phyloP scores from a whole-genome alignment of 1,284 basidiomycete genomes.

The Paramarasmius palmivorus region DNA sequence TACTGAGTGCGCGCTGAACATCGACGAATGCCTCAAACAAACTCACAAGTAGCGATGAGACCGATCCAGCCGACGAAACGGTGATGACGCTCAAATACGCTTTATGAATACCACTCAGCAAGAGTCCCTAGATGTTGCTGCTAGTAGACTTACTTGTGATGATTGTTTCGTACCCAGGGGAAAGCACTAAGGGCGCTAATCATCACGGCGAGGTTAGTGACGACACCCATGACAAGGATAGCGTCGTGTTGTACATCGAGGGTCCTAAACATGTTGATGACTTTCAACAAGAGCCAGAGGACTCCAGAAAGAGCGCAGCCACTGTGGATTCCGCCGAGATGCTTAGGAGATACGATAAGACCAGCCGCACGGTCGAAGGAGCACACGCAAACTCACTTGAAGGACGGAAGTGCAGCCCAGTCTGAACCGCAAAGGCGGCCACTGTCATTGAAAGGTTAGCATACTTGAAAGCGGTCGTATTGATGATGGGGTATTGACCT shows the following conservation, averaged over 20 bases:
- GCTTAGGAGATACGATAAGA: constrained; percentile 35
- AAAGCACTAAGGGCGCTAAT: constrained; percentile 61
- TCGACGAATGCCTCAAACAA: no score
- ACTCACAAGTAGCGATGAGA: constrained; percentile 57
- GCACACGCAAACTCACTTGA: constrained; percentile 40
- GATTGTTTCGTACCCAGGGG: constrained; percentile 73
- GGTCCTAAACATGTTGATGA: constrained; percentile 52
- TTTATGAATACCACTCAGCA: constrained; percentile 22
- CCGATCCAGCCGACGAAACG: constrained; percentile 75
- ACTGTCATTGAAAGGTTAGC: constrained; percentile 36
- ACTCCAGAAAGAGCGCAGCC: constrained; percentile 71
- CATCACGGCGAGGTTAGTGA: constrained; percentile 55
- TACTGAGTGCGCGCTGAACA: no score
- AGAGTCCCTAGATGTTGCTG: no score
- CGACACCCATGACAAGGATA: constrained; percentile 56
- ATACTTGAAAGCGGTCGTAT: constrained; percentile 8
- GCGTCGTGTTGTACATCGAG: constrained; percentile 50
- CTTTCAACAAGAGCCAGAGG: constrained; percentile 63
- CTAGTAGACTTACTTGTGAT: constrained; percentile 67
- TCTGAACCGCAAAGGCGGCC: constrained; percentile 71
- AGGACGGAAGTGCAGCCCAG: constrained; percentile 70
- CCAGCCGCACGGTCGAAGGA: not conserved
- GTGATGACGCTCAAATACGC: constrained; percentile 74
- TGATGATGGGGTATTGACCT: constrained; percentile 38
- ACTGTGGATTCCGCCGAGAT: constrained; percentile 76